Base-by-base conservation (phyloP, 2,329 filamentous ascomycete species). In the Calonectria pteridis region DNA sequence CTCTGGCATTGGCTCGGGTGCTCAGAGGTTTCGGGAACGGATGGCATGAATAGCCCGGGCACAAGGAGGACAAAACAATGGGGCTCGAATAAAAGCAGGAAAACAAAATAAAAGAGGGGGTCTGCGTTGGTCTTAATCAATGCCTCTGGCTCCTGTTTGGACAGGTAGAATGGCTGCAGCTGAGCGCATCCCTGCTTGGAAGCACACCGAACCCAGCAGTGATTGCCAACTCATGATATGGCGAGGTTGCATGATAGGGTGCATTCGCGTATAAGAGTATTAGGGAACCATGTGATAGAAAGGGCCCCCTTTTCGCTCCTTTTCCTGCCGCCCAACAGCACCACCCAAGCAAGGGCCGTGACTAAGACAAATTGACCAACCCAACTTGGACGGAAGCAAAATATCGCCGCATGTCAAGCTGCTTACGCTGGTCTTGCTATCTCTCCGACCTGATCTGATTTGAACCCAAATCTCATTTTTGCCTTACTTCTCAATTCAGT, bases 111-210 rank as follows among this genome's bases (percentile, higher is more conserved):
- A 58, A 72, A 58, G 58, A 58, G 70, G 65, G 55, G 62, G 33
- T 37, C 49, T 59, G 28, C 50, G 46, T 13, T 65, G 49, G 53
- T 59, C 35, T 53, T 37, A 40, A 59, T 69, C 49, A 58, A 50
- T 51, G 65, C 58, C 51, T 43, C 71, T 69, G 66, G 59, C 23
- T 35, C 58, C 51, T 43, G 58, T 31, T 70, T 64, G 67, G 58
- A 70, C 18, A n/a, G 43, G 23, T 20, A 53, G 26, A 40, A 37
- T 9, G 16, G 51, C 16, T 31, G 51, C 58, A 69, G 59, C 53
- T 59, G 66, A 69, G 65, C 33, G 43, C 35, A 72, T 72, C 70
- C 70, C 58, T 72, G 65, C 33, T 37, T 50, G 50, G 59, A 59
- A 73, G 35, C 50, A 28, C 18, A 62, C 50, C 64, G 53, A 58